phyloP scores from a whole-genome alignment of 164 flowering plant species.

The Taxillus chinensis region DNA sequence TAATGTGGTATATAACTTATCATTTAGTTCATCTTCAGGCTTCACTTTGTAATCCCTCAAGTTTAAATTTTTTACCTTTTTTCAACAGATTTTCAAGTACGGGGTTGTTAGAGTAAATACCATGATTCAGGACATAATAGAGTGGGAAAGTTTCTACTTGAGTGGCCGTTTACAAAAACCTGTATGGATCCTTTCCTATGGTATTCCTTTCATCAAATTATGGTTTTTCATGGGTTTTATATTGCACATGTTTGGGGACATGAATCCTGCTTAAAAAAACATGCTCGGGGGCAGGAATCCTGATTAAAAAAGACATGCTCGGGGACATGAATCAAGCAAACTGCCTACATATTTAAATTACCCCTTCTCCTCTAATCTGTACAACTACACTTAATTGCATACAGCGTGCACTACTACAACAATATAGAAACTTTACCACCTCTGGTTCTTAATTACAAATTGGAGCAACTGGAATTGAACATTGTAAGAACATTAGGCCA shows the following conservation, averaged over 20 bases:
- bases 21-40: background rate
- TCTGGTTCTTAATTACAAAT: no score
- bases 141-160: constrained; percentile 79
- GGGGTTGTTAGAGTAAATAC: constrained; percentile 88
- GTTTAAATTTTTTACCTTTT: background rate
- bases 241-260: background rate
- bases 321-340: no score
- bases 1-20: background rate
- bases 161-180: constrained; percentile 95
- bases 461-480: no score
- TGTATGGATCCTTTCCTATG: constrained; percentile 31
- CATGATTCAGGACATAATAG: constrained; percentile 61
- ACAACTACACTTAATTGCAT: no score
- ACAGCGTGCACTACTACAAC: no score
- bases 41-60: constrained; percentile 7
- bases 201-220: background rate
- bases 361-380: no score
- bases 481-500: no score
- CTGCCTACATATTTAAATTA: no score
- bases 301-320: no score
- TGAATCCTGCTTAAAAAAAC: background rate
- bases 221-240: no score
- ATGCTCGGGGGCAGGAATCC: no score
- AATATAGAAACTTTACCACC: no score
- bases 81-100: constrained; percentile 64